A percentile compares a stretch with the other conserved stretches of the same genome.
These are phyloP conservation scores for Aspergillus texensis DNA, from an alignment of 2,329 filamentous ascomycete species.

Conservation along the genomic window DNA sequence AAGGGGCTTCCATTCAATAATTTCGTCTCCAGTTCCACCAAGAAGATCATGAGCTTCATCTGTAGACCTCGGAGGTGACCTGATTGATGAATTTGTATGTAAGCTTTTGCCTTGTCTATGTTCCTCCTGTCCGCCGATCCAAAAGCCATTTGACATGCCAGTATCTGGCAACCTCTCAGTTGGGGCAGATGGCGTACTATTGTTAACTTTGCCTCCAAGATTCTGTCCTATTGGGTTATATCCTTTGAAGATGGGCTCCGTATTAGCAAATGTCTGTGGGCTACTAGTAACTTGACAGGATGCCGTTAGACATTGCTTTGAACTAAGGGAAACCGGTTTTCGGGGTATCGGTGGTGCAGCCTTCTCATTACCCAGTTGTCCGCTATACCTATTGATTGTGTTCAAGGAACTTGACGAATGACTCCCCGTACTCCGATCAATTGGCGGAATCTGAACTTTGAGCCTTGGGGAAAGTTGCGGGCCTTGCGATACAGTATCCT, in stretches of 20 bases:
- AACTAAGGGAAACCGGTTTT: conserved; percentile 57
- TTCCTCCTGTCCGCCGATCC: neutral
- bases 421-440: neutral
- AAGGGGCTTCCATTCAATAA: conserved; percentile 37
- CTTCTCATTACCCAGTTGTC: conserved; percentile 22
- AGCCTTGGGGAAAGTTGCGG: conserved; percentile 28
- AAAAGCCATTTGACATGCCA: neutral
- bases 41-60: conserved; percentile 25
- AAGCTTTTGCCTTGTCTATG: neutral
- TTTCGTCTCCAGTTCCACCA: conserved; percentile 23
- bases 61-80: neutral
- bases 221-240: neutral
- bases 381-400: neutral
- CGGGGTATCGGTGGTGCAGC: conserved; percentile 61
- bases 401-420: neutral
- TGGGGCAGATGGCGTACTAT: neutral
- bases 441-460: conserved; percentile 3
- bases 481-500: conserved; percentile 16
- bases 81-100: neutral
- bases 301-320: conserved; percentile 12
- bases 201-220: neutral
- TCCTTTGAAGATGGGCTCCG: neutral
- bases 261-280: neutral
- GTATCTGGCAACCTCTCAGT: neutral
- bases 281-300: neutral